Evolutionary conservation across 805 yeast species (phyloP).

Genomic region (Metschnikowia picachoensis): DNA sequence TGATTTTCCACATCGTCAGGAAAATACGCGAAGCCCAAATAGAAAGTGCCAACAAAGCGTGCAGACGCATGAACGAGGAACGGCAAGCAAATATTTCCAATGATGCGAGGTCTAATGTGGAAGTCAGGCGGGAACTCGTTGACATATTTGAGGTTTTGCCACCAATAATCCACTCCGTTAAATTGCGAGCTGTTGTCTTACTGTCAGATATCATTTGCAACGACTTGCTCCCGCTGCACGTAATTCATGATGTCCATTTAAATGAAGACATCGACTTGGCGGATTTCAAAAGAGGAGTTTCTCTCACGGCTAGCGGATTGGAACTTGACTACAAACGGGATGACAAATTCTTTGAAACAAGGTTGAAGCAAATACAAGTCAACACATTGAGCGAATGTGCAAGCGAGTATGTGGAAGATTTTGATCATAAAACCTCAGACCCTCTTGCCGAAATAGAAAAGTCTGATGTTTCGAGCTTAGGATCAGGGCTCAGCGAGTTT

Average conservation of each 20-base stretch:
- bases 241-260: constrained; percentile 20
- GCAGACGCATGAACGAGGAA: constrained; percentile 13
- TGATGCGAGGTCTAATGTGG: background rate
- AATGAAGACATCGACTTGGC: constrained; percentile 31
- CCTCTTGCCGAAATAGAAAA: constrained; percentile 19
- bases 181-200: constrained; percentile 23
- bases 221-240: constrained; percentile 37
- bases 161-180: constrained; percentile 22
- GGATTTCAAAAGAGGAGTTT: constrained; percentile 37
- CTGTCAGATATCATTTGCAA: constrained; percentile 37
- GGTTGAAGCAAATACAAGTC: constrained; percentile 25
- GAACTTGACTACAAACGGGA: constrained; percentile 21
- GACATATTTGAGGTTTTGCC: constrained; percentile 35
- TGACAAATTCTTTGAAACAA: constrained; percentile 20
- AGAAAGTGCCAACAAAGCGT: constrained; percentile 24
- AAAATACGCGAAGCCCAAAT: constrained; percentile 29
- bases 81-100: background rate
- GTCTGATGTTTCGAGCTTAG: constrained; percentile 34
- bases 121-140: constrained; percentile 5
- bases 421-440: constrained; percentile 26
- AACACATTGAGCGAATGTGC: constrained; percentile 37
- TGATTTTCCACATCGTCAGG: constrained; percentile 33
- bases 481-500: constrained; percentile 13
- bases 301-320: constrained; percentile 22
- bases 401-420: constrained; percentile 33